Evolutionary conservation across 2,329 filamentous ascomycete genomes (phyloP).

Genomic region (Alternaria consortialis): DNA sequence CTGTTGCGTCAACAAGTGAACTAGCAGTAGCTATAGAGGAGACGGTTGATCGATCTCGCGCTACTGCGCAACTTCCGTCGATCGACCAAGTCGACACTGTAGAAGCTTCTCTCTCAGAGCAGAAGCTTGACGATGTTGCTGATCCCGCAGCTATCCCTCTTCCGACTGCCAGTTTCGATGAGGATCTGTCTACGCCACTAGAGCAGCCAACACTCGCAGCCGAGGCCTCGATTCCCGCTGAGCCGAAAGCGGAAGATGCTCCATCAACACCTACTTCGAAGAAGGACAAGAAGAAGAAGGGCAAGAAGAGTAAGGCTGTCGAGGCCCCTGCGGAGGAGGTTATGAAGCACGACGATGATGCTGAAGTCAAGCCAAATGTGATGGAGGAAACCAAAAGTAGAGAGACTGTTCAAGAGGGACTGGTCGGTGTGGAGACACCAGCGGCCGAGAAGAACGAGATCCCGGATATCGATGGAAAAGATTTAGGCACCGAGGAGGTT

Average conservation of each 20-base stretch:
- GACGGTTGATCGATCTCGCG: background rate
- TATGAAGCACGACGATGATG: background rate
- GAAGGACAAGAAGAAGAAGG: conserved; percentile 37
- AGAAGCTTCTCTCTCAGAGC: background rate
- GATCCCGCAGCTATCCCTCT: conserved; percentile 13
- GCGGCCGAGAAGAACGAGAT: background rate
- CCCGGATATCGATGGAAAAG: background rate
- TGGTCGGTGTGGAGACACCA: background rate
- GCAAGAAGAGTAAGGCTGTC: conserved; percentile 26
- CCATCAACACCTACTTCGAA: conserved; percentile 15
- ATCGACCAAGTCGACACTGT: background rate
- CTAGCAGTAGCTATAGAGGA: background rate
- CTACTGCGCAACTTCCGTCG: background rate
- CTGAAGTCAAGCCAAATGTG: background rate
- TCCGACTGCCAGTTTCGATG: conserved; percentile 4
- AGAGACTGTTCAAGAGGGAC: background rate
- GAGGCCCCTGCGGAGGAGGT: conserved; percentile 20
- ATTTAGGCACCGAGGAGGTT: background rate
- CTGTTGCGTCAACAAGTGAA: background rate
- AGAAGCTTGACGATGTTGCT: background rate
- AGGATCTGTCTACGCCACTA: conserved; percentile 2
- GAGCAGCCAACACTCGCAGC: background rate
- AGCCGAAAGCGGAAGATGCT: conserved; percentile 6
- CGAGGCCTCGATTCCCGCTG: background rate
- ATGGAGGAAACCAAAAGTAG: background rate